Conservation (phyloP, 371 early-diverging fungal genomes). For the Mucor irregularis region DNA sequence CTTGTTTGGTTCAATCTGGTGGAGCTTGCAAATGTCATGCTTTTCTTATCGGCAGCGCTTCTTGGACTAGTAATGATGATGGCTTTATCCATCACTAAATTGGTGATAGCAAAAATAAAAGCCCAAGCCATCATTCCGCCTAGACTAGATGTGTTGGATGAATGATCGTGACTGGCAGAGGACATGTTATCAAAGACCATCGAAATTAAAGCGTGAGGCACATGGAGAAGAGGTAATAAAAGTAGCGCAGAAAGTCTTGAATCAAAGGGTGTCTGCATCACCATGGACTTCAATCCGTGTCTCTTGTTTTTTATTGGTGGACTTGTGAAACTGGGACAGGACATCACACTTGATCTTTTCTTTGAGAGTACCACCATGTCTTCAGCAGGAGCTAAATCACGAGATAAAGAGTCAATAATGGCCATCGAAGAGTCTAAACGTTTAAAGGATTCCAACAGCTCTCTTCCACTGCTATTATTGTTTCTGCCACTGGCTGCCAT, state of each 20-base stretch:
- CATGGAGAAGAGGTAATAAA: slow-evolving; percentile 24
- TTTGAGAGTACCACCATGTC: background rate
- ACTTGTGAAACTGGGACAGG: no score
- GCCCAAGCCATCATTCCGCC: slow-evolving; percentile 22
- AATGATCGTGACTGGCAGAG: background rate
- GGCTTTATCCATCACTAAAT: slow-evolving; percentile 17
- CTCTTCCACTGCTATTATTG: background rate
- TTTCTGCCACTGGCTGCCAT: background rate
- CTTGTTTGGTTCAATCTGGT: no score
- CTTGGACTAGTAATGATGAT: background rate
- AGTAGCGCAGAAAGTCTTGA: slow-evolving; percentile 15
- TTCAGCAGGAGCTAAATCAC: slow-evolving; percentile 17
- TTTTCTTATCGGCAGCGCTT: background rate
- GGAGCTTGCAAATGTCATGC: no score
- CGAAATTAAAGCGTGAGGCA: slow-evolving; percentile 27
- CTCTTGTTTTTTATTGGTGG: background rate
- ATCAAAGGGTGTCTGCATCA: slow-evolving; percentile 5
- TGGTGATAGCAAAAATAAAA: slow-evolving; percentile 20
- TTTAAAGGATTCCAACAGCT: slow-evolving; percentile 25
- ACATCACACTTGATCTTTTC: no score
- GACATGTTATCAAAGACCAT: slow-evolving; percentile 19
- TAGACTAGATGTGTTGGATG: background rate
- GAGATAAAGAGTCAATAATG: slow-evolving; percentile 27
- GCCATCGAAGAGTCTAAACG: slow-evolving; percentile 27
- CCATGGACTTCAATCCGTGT: background rate